phyloP scores from a whole-genome alignment of 1,139 yeast genomes.

The Magnusiomyces tetraspermus region DNA sequence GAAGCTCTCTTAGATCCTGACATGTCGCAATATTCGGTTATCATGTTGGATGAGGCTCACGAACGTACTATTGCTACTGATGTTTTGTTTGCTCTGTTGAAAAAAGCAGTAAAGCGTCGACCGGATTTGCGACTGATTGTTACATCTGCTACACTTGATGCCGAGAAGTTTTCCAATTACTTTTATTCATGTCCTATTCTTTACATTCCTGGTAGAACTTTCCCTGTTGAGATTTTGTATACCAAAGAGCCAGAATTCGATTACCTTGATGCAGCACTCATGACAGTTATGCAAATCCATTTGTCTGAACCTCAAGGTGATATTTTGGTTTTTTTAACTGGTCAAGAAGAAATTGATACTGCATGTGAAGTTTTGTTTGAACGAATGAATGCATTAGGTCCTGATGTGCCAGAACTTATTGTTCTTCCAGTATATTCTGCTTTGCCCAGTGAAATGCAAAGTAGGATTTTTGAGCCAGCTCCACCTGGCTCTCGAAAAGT shows the following conservation, averaged over 20 bases:
- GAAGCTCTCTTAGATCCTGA: constrained; percentile 72
- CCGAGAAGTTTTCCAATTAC: constrained; percentile 69
- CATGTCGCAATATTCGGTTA: constrained; percentile 65
- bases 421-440: constrained; percentile 84
- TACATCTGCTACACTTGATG: constrained; percentile 89
- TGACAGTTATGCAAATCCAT: constrained; percentile 76
- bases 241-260: constrained; percentile 78
- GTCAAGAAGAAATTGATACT: constrained; percentile 89
- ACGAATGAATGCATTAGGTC: constrained; percentile 57
- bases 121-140: constrained; percentile 73
- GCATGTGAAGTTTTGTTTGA: constrained; percentile 68
- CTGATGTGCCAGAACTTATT: constrained; percentile 53
- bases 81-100: constrained; percentile 74
- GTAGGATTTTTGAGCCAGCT: constrained; percentile 63
- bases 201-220: constrained; percentile 80
- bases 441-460: constrained; percentile 66
- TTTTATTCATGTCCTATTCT: constrained; percentile 74
- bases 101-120: constrained; percentile 57
- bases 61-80: constrained; percentile 94
- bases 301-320: constrained; percentile 71
- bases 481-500: constrained; percentile 64
- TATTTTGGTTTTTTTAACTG: constrained; percentile 75
- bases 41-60: constrained; percentile 93
- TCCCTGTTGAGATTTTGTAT: constrained; percentile 73
- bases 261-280: constrained; percentile 71